Percentiles rank a stretch among this genome's conserved stretches.
These are phyloP conservation scores for Haematococcus lacustris DNA, from an alignment of 139 green algal species.

Conservation along the genomic window DNA sequence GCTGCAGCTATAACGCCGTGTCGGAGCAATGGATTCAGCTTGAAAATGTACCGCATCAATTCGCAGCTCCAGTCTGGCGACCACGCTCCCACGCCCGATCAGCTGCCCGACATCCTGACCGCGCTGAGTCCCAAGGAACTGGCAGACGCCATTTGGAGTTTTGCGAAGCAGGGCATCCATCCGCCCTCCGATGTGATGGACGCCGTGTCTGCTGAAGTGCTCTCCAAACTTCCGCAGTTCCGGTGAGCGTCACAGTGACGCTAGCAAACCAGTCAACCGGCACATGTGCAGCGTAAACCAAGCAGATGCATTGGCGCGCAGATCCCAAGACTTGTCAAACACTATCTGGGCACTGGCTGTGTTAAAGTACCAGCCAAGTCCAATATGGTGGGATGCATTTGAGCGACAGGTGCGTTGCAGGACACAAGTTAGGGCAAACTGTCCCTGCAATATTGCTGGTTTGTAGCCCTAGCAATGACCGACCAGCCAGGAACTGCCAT, in stretches of 20 bases:
- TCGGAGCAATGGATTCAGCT: too few relatives aligned
- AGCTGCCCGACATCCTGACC: neutral
- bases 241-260: too few relatives aligned
- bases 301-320: too few relatives aligned
- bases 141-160: conserved; percentile 27
- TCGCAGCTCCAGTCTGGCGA: too few relatives aligned
- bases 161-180: conserved; percentile 29
- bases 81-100: neutral
- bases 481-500: neutral
- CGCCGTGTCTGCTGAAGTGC: conserved; percentile 15
- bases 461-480: neutral
- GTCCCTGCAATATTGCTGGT: neutral
- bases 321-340: conserved; percentile 35
- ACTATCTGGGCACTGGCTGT: conserved; percentile 37
- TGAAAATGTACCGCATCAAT: too few relatives aligned
- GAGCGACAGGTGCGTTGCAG: conserved; percentile 31
- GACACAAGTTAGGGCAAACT: neutral
- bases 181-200: conserved; percentile 17
- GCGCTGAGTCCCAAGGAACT: conserved; percentile 37
- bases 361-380: conserved; percentile 31
- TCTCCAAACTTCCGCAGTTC: conserved; percentile 19
- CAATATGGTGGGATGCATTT: conserved; percentile 33
- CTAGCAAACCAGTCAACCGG: too few relatives aligned
- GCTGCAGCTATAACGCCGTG: too few relatives aligned
- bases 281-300: too few relatives aligned